phyloP scores from a whole-genome alignment of 306 rosid species.

The Urtica urens region DNA sequence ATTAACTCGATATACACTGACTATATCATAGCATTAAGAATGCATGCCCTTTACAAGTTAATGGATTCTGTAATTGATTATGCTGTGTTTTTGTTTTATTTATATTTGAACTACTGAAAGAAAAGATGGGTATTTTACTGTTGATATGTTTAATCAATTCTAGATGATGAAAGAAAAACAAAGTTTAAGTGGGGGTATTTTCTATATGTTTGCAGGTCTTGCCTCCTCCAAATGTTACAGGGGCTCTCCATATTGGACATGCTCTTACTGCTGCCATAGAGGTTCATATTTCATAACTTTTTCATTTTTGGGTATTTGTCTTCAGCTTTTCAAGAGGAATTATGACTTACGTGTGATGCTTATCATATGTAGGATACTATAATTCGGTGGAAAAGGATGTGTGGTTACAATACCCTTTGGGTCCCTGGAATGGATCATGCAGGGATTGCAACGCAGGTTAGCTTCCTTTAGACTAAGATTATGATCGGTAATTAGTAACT shows the following conservation, averaged over 20 bases:
- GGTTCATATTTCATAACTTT: constrained; percentile 29
- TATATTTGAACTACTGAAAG: too few relatives aligned
- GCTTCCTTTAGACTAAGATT: constrained; percentile 12
- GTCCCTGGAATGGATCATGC: constrained; percentile 99
- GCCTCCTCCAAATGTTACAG: constrained; percentile 96
- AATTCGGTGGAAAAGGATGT: constrained; percentile 94
- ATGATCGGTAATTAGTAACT: too few relatives aligned
- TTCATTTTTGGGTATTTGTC: constrained; percentile 4
- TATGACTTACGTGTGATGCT: constrained; percentile 7
- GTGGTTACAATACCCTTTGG: constrained; percentile 88
- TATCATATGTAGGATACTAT: constrained; percentile 66
- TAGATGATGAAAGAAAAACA: too few relatives aligned
- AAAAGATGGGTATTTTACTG: too few relatives aligned
- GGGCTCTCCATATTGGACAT: constrained; percentile 94
- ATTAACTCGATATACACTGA: too few relatives aligned
- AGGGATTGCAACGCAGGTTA: constrained; percentile 96
- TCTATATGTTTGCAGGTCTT: constrained; percentile 45
- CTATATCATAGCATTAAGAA: too few relatives aligned
- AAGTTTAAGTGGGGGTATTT: not conserved
- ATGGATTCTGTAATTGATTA: too few relatives aligned
- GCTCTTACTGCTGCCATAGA: constrained; percentile 91
- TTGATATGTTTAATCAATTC: too few relatives aligned
- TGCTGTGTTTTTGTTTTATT: too few relatives aligned
- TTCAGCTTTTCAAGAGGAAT: not conserved
- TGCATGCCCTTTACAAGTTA: too few relatives aligned